Evolutionary conservation across 345 rosid species (phyloP).

Genomic region (Stellera chamaejasme): DNA sequence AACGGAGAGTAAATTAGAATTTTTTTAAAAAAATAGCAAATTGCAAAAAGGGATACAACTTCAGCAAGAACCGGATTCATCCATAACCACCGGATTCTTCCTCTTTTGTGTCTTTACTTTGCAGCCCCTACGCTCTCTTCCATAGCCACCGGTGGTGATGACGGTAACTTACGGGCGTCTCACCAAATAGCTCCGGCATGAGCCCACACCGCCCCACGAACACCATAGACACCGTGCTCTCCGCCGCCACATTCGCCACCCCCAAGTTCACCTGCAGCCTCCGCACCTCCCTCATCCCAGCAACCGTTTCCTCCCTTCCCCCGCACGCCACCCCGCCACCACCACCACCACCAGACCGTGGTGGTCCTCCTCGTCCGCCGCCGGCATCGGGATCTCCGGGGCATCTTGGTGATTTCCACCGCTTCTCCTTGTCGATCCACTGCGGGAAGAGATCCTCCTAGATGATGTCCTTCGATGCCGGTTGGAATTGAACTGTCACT

Average conservation of each 20-base stretch:
- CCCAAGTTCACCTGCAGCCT: conserved; percentile 76
- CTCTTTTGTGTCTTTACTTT: too few relatives aligned
- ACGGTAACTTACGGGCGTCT: too few relatives aligned
- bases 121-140: too few relatives aligned
- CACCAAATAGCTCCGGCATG: conserved; percentile 16
- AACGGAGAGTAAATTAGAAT: too few relatives aligned
- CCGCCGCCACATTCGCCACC: conserved; percentile 40
- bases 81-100: too few relatives aligned
- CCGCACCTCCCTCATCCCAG: conserved; percentile 51
- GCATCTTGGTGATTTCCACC: conserved; percentile 27
- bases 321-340: conserved; percentile 57
- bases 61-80: too few relatives aligned
- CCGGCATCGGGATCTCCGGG: conserved; percentile 77
- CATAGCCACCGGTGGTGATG: too few relatives aligned
- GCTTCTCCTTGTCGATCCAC: conserved; percentile 57
- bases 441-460: conserved; percentile 64
- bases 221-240: too few relatives aligned
- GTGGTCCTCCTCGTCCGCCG: conserved; percentile 23
- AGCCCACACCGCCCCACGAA: too few relatives aligned
- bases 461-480: conserved; percentile 17
- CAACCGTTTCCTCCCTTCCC: conserved; percentile 17
- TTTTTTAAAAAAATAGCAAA: too few relatives aligned
- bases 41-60: too few relatives aligned
- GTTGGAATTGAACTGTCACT: conserved; percentile 33
- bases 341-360: conserved; percentile 49